Base-by-base conservation (phyloP, 345 rosid genomes). In the Syzygium oleosum region DNA sequence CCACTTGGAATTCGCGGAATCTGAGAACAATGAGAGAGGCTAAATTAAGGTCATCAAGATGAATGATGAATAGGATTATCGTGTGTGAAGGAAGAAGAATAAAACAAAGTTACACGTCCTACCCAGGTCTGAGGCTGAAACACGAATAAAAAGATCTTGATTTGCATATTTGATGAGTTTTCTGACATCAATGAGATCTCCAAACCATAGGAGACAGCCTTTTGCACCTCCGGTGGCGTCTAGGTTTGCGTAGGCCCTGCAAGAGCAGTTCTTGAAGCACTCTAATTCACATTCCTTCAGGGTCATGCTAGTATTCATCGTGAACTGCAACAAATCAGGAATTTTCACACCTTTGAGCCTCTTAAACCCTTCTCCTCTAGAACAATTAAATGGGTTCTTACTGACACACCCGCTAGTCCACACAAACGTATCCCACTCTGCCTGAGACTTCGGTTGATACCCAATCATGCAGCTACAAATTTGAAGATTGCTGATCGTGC, bases 401-500 rank as follows among this genome's bases (percentile, higher is more conserved):
- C 88, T 84, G 21, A 85, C 85, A 84, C 92, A 91, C 1, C 92
- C 90, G 13, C 59, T 91, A 0, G 87, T 23, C 51, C 43, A 52
- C 43, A 87, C 89, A 41, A 88, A 16, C n/a, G 53, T 52, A 49
- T 84, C 46, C 92, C 89, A 89, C 21, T 87, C 86, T 21, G 3
- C 34, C 12, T 22, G 46, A 27, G 83, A 86, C 55, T 86, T 87
- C 27, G 91, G 91, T n/a, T 65, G 73, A 73, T 86, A 92, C 5
- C 92, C 91, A 0, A 88, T 86, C 29, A 89, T 41, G 52, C 94
- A 92, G 11, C 38, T 63, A 41, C 92, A 91, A 27, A 85, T 59
- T 46, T 52, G 13, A 55, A 46, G 17, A 41, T 88, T 58, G 4
- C 41, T 10, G 3, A 84, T 22, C 6, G 88, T 89, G 55, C 90